Base-by-base conservation (phyloP, 192 early-diverging fungal species). In the Podila verticillata region DNA sequence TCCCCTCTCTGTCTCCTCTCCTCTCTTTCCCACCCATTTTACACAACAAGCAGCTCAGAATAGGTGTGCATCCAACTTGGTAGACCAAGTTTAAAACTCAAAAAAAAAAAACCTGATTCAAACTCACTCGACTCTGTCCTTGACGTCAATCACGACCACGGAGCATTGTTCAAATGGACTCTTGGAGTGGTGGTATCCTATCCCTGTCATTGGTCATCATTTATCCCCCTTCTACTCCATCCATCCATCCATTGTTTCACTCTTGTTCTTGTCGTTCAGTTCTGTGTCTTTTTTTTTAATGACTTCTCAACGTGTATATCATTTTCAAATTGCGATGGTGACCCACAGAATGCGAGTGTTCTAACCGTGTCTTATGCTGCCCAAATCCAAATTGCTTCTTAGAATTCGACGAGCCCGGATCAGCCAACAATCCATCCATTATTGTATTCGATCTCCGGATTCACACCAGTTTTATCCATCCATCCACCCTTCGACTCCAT, bases 361-460 rank as follows among this genome's bases (percentile, higher is more conserved):
- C 44, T 24, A 24, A 54, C 51, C 20, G 22, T 26, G 24, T 24
- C 58, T 7, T 29, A 20, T 49, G 47, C 36, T 29, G 26, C 47
- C 24, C 57, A 19, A n/a, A n/a, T 32, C 28, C 51, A 24, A n/a
- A 22, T 54, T 54, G 24, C 24, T 54, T 26, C 51, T 26, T 54
- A 54, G 51, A 54, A 24, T 54, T 26, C 51, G 51, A 24, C 24
- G 51, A 44, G 15, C 15, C 36, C 15, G 39, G 15, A 44, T 44
- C 39, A 44, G 7, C 15, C 39, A 3, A 15, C 15, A 15, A 3
- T 15, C 22, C 20, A 54, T n/a, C 20, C n/a, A 54, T 54, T n/a
- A 24, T 54, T 26, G 51, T 54, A 54, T 54, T 54, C 51, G 51
- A 54, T 54, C 51, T 54, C 24, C 22, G 51, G 51, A 54, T 54